Evolutionary conservation across 108 stramenopile genomes (phyloP).

Genomic region (Cyclostephanos invisitatus): DNA sequence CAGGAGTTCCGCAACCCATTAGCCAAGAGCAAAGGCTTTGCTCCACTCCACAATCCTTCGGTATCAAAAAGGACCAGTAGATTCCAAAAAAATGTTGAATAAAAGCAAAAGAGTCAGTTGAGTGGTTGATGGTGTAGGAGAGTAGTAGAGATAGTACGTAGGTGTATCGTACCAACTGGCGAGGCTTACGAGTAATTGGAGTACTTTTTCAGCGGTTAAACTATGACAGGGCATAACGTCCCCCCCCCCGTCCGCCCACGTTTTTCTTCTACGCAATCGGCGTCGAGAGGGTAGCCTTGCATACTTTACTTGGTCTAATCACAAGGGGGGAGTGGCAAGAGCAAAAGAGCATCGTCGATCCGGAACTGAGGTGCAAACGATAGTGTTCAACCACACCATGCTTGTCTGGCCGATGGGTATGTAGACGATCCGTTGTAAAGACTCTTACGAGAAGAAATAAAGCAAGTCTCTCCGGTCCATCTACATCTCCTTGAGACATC

Average conservation of each 20-base stretch:
- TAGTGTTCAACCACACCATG: conserved; percentile 38
- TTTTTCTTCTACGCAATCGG: no score
- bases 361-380: no score
- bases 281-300: no score
- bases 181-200: neutral
- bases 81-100: neutral
- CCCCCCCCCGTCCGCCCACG: no score
- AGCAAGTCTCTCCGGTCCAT: conserved; percentile 71
- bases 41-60: neutral
- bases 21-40: neutral
- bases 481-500: conserved; percentile 75
- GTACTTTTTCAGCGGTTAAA: neutral
- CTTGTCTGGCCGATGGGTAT: conserved; percentile 31
- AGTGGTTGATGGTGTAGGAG: no score
- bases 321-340: no score
- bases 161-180: neutral
- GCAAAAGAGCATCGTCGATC: no score
- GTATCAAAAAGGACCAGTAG: neutral
- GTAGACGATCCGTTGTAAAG: conserved; percentile 25
- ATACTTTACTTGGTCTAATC: no score
- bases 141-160: no score
- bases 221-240: no score
- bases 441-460: conserved; percentile 57
- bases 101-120: no score
- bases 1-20: neutral